These are phyloP conservation scores for Xylaria sp. DNA, from an alignment of 2,329 filamentous ascomycete species.

Conservation along the genomic window DNA sequence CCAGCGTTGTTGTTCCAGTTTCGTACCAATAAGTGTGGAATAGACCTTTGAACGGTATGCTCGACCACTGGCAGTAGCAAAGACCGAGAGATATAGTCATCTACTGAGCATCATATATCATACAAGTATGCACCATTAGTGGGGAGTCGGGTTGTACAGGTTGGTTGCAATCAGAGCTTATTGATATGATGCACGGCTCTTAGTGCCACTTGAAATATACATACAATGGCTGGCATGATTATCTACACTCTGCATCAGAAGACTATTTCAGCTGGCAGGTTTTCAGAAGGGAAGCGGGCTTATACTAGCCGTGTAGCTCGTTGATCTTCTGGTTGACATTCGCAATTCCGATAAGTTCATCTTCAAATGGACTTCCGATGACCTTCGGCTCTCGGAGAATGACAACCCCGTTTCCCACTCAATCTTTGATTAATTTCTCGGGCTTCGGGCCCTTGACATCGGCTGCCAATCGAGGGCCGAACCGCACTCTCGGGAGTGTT, in stretches of 20 bases:
- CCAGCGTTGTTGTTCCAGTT: too few species aligned
- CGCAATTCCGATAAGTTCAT: neutral
- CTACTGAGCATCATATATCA: neutral
- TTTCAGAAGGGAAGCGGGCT: neutral
- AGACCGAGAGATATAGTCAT: neutral
- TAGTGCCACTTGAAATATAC: neutral
- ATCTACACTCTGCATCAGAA: neutral
- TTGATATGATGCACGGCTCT: neutral
- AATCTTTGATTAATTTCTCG: too few species aligned
- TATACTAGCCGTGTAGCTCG: neutral
- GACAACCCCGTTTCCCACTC: neutral
- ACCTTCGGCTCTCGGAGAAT: neutral
- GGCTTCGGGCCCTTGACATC: neutral
- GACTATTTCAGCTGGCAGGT: neutral
- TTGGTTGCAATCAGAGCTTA: neutral
- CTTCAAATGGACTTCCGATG: neutral
- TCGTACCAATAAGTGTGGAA: neutral
- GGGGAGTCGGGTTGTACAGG: too few species aligned
- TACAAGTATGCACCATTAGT: neutral
- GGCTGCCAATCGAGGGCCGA: neutral
- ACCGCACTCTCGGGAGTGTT: neutral
- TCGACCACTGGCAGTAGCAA: neutral
- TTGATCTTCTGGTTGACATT: neutral
- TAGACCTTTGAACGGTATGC: neutral
- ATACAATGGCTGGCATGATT: neutral